Base-by-base conservation (phyloP, 2,329 filamentous ascomycete species). In the Rasamsonia emersonii region DNA sequence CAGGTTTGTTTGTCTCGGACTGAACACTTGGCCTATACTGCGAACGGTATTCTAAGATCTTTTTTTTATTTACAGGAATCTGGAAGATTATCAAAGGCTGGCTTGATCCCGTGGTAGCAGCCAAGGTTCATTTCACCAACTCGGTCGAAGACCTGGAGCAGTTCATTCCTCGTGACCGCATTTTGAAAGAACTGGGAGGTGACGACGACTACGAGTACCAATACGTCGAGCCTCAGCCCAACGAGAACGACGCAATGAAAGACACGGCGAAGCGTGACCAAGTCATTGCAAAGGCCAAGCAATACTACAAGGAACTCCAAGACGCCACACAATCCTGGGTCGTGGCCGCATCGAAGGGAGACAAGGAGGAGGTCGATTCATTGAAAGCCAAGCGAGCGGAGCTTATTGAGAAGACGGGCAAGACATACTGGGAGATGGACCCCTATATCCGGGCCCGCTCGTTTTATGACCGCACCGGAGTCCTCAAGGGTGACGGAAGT, bases 21-120 rank as follows among this genome's bases (percentile, higher is more conserved):
- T 5, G 4, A 2, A 14, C 3, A 10, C 15, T 9, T 28, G 10
- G 11, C 9, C 24, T 18, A 8, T 2, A 18, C 16, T 9, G 11
- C 16, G 3, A n/a, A n/a, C n/a, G n/a, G n/a, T n/a, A n/a, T n/a
- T n/a, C n/a, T n/a, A n/a, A n/a, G n/a, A n/a, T n/a, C n/a, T n/a
- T 18, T 23, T 13, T 11, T 15, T 11, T 14, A n/a, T 24, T 15
- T 9, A 10, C 37, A 83, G 82, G 84, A n/a, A 84, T 96, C 42
- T 96, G 89, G 91, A 86, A 77, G 55, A 84, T 98, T 43, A 93
- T 98, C 54, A 79, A 77, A 43, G 86, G 88, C 45, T 98, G 91
- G 91, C 75, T 98, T 21, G 91, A 98, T 56, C 91, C 91, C 2
- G 89, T 98, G 3, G 89, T 98, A 17, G 91, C 91, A 15, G 72